These are phyloP conservation scores for Dactylonectria macrodidyma DNA, from an alignment of 2,329 filamentous ascomycete species.

Conservation along the genomic window DNA sequence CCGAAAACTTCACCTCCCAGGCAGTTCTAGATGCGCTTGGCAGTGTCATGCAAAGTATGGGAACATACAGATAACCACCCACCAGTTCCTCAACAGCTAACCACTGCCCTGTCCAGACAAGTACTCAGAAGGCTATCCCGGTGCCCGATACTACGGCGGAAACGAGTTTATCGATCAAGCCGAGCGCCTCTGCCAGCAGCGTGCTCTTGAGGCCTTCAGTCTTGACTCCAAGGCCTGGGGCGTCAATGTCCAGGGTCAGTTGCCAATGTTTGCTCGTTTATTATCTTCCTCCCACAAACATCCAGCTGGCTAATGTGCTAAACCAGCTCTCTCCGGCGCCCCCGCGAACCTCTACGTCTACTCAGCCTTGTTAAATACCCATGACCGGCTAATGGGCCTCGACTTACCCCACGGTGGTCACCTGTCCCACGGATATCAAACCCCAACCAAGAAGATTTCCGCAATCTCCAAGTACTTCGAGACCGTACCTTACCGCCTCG, in stretches of 20 bases:
- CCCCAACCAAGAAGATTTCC: slow-evolving; percentile 94
- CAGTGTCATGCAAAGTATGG: slow-evolving; percentile 93
- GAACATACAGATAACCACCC: background rate
- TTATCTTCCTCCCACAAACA: background rate
- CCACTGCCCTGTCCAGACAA: slow-evolving; percentile 75
- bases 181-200: slow-evolving; percentile 90
- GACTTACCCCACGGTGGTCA: slow-evolving; percentile 97
- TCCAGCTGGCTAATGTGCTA: slow-evolving; percentile 20
- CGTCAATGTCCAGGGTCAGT: slow-evolving; percentile 91
- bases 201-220: slow-evolving; percentile 89
- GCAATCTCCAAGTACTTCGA: slow-evolving; percentile 99
- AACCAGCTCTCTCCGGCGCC: slow-evolving; percentile 81
- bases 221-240: slow-evolving; percentile 92
- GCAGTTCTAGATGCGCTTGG: slow-evolving; percentile 92
- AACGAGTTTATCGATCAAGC: slow-evolving; percentile 96
- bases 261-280: background rate
- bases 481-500: slow-evolving; percentile 93
- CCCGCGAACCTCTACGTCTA: slow-evolving; percentile 92
- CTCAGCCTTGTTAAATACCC: slow-evolving; percentile 90
- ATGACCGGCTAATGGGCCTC: slow-evolving; percentile 96
- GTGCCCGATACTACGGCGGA: slow-evolving; percentile 95
- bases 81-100: slow-evolving; percentile 11
- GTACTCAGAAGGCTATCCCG: slow-evolving; percentile 98
- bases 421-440: slow-evolving; percentile 97
- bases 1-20: slow-evolving; percentile 95